phyloP scores from a whole-genome alignment of 176 grass and related monocot genomes.

The Aegilops longissima region DNA sequence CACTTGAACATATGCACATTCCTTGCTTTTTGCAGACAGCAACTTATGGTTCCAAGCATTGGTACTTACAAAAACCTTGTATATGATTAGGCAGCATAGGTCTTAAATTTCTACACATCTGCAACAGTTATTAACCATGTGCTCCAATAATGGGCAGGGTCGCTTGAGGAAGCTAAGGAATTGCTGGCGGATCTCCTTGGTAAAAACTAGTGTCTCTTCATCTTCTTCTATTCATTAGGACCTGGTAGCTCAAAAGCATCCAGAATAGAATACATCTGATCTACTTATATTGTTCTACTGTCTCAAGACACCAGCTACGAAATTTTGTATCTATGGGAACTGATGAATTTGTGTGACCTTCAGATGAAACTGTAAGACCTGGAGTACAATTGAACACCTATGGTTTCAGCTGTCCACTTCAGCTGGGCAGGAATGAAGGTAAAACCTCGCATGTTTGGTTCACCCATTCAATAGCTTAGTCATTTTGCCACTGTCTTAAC shows the following conservation, averaged over 20 bases:
- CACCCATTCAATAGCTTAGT: not conserved
- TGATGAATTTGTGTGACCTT: not conserved
- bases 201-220: not conserved
- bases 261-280: not conserved
- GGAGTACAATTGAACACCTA: not conserved
- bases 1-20: not conserved
- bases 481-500: not conserved
- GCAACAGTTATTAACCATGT: not conserved
- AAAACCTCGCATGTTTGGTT: not conserved
- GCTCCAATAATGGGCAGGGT: not conserved
- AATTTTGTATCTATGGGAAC: not conserved
- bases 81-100: not conserved
- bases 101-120: not conserved
- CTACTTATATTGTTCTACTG: not conserved
- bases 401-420: not conserved
- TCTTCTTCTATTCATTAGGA: not conserved
- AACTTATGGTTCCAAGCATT: not conserved
- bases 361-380: not conserved
- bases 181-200: slow-evolving; percentile 5
- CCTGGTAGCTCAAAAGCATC: slow-evolving; percentile 8
- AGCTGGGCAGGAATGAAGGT: not conserved
- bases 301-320: not conserved
- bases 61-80: not conserved
- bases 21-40: not conserved
- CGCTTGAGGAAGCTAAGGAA: slow-evolving; percentile 2